Evolutionary conservation across 2,329 filamentous ascomycete genomes (phyloP).

Genomic region (Helotiales sp.): DNA sequence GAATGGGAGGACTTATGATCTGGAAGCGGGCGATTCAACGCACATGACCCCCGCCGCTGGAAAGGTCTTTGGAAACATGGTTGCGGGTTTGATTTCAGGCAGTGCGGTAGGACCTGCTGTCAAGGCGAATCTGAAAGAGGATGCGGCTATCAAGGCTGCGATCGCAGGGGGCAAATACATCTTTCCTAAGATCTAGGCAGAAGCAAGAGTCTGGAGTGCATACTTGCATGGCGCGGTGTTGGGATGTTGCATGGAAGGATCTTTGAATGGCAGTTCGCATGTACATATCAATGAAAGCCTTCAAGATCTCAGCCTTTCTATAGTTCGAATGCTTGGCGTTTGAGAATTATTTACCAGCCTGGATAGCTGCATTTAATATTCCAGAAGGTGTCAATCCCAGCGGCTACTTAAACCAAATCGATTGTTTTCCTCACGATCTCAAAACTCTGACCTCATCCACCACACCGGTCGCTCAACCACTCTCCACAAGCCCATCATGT

Average conservation of each 20-base stretch:
- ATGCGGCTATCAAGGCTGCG: conserved; percentile 24
- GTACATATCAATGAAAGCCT: neutral
- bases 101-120: conserved; percentile 14
- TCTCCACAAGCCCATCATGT: too few relatives aligned
- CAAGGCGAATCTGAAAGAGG: conserved; percentile 12
- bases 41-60: conserved; percentile 53
- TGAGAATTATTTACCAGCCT: neutral
- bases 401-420: too few relatives aligned
- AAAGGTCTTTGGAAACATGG: conserved; percentile 53
- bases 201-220: neutral
- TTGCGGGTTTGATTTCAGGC: conserved; percentile 46
- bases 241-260: neutral
- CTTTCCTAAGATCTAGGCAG: neutral
- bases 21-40: conserved; percentile 51
- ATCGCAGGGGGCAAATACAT: conserved; percentile 13
- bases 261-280: neutral
- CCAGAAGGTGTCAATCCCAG: too few relatives aligned
- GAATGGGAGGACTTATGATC: conserved; percentile 50
- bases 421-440: too few relatives aligned
- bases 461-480: too few relatives aligned
- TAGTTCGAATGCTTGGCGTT: neutral
- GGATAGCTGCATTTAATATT: neutral
- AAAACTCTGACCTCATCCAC: neutral
- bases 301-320: neutral
- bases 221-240: neutral